phyloP scores from a whole-genome alignment of 257 asterid genomes.

The Solanum tarapatanum region DNA sequence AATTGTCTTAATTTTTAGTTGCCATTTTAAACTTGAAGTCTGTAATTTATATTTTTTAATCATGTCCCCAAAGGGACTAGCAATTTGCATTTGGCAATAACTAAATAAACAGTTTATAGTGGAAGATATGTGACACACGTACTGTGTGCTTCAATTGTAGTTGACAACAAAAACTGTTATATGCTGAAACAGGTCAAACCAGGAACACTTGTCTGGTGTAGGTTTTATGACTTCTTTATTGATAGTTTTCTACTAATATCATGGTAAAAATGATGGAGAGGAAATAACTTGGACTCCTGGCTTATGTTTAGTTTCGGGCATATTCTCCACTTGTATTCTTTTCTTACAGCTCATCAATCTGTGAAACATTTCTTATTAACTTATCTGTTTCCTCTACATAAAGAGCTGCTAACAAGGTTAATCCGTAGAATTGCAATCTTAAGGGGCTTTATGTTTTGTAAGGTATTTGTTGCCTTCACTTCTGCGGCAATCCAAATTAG shows the following conservation, averaged over 20 bases:
- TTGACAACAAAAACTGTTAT: not conserved
- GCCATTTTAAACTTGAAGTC: not conserved
- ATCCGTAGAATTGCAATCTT: slow-evolving; percentile 15
- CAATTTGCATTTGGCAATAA: not conserved
- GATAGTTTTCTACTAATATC: not conserved
- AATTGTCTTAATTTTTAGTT: not conserved
- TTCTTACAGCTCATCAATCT: not conserved
- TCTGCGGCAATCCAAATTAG: slow-evolving; percentile 65
- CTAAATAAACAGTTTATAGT: not conserved
- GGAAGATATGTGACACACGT: not conserved
- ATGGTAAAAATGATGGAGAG: not conserved
- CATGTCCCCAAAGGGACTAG: not conserved
- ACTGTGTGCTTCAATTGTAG: not conserved
- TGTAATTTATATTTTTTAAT: not conserved
- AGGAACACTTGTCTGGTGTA: not conserved
- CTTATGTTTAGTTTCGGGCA: not conserved
- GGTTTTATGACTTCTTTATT: not conserved
- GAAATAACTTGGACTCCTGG: not conserved
- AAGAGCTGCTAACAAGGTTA: slow-evolving; percentile 1
- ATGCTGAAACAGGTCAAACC: not conserved
- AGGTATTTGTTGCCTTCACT: slow-evolving; percentile 79
- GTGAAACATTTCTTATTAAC: not conserved
- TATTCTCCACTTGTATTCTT: not conserved
- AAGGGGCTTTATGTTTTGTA: slow-evolving; percentile 26
- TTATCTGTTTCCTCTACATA: not conserved